phyloP scores from a whole-genome alignment of 108 stramenopile genomes.

The Cylindrotheca fusiformis region DNA sequence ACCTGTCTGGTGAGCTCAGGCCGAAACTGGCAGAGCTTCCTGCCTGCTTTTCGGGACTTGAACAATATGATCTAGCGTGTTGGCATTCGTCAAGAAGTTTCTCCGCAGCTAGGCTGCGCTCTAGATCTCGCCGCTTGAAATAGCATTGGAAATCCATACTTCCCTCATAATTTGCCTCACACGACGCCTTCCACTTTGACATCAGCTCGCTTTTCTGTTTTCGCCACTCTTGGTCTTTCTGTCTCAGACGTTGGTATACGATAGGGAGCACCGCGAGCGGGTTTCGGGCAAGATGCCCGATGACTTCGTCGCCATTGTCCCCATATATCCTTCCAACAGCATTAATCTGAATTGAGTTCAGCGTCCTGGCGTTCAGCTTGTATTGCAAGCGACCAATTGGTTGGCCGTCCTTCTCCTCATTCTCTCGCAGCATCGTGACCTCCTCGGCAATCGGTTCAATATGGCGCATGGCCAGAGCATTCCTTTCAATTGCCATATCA shows the following conservation, averaged over 20 bases:
- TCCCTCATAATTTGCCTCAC: slow-evolving; percentile 63
- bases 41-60: slow-evolving; percentile 41
- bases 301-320: slow-evolving; percentile 84
- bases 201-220: slow-evolving; percentile 58
- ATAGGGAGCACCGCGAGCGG: slow-evolving; percentile 93
- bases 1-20: slow-evolving; percentile 38
- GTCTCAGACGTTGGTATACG: slow-evolving; percentile 89
- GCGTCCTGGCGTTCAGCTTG: slow-evolving; percentile 54
- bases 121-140: slow-evolving; percentile 56
- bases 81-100: slow-evolving; percentile 69
- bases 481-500: slow-evolving; percentile 98
- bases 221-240: slow-evolving; percentile 97
- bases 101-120: slow-evolving; percentile 50
- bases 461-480: slow-evolving; percentile 76
- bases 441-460: slow-evolving; percentile 95
- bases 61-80: slow-evolving; percentile 45
- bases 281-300: slow-evolving; percentile 91
- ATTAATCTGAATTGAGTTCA: slow-evolving; percentile 75
- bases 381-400: slow-evolving; percentile 86
- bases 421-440: slow-evolving; percentile 60
- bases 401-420: slow-evolving; percentile 85
- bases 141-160: slow-evolving; percentile 61
- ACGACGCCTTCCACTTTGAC: slow-evolving; percentile 59
- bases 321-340: slow-evolving; percentile 86
- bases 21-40: slow-evolving; percentile 39